Evolutionary conservation across 768 basidiomycete genomes (phyloP).

Genomic region (Phanerochaete sordida): DNA sequence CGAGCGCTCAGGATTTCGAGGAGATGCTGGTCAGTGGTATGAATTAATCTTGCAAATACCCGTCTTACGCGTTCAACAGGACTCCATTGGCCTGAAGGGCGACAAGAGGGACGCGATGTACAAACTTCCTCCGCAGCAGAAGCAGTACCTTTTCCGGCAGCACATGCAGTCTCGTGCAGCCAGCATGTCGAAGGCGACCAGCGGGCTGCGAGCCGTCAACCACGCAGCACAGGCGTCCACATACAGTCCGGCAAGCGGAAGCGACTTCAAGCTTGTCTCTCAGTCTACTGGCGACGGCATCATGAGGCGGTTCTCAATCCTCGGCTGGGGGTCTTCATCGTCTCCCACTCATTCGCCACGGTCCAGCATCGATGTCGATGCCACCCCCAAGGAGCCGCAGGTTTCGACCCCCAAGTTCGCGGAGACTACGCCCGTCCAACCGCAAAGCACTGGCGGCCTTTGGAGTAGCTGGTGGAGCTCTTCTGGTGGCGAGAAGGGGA

Average conservation of each 20-base stretch:
- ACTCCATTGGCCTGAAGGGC: constrained; percentile 72
- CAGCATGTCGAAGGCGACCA: constrained; percentile 28
- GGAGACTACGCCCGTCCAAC: constrained; percentile 36
- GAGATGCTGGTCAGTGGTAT: constrained; percentile 57
- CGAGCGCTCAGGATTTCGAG: constrained; percentile 44
- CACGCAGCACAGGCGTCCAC: constrained; percentile 37
- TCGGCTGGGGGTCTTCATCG: constrained; percentile 50
- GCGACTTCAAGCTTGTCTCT: constrained; percentile 67
- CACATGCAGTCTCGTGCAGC: constrained; percentile 36
- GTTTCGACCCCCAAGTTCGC: constrained; percentile 2
- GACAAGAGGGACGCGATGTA: constrained; percentile 62
- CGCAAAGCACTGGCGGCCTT: constrained; percentile 71
- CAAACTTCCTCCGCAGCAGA: constrained; percentile 56
- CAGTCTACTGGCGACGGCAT: constrained; percentile 73
- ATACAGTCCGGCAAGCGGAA: constrained; percentile 55
- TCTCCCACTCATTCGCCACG: constrained; percentile 33
- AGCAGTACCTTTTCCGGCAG: constrained; percentile 63
- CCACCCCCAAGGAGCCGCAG: constrained; percentile 5
- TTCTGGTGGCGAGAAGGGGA: constrained; percentile 51
- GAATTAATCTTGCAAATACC: not conserved
- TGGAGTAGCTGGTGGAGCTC: constrained; percentile 77
- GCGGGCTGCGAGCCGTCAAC: constrained; percentile 20
- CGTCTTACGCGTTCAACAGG: constrained; percentile 36
- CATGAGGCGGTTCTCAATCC: constrained; percentile 64
- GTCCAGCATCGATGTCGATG: constrained; percentile 36